phyloP scores from a whole-genome alignment of 2,329 filamentous ascomycete genomes.

The Pseudogymnoascus sp. region DNA sequence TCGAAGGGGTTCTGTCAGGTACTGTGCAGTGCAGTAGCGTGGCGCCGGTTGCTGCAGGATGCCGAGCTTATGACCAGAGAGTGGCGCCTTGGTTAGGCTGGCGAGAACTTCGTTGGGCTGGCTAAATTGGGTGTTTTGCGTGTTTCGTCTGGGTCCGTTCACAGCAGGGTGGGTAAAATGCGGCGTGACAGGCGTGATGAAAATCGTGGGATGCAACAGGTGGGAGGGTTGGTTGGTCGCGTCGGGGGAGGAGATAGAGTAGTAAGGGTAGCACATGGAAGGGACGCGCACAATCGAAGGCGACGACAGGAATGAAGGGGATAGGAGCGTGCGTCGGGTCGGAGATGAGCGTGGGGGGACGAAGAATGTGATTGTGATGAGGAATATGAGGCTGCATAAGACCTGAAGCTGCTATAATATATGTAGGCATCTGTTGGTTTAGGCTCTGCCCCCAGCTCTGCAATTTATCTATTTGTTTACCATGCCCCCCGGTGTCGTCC shows the following conservation, averaged over 20 bases:
- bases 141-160: background rate
- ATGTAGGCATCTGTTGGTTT: background rate
- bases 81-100: background rate
- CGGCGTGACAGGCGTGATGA: background rate
- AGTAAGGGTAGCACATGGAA: background rate
- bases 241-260: background rate
- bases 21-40: background rate
- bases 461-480: slow-evolving; percentile 1
- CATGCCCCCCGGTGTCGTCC: background rate
- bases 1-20: background rate
- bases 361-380: background rate
- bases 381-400: background rate
- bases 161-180: background rate
- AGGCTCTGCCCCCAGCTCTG: background rate
- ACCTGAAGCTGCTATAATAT: background rate
- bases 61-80: slow-evolving; percentile 2
- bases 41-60: background rate
- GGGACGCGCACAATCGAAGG: background rate
- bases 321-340: background rate
- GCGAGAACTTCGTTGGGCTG: background rate
- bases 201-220: background rate
- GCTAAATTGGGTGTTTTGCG: background rate
- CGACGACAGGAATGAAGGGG: background rate
- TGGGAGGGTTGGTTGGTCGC: background rate
- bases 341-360: background rate